Conservation (phyloP, 768 basidiomycete species). For the Dioszegia aurantiaca region DNA sequence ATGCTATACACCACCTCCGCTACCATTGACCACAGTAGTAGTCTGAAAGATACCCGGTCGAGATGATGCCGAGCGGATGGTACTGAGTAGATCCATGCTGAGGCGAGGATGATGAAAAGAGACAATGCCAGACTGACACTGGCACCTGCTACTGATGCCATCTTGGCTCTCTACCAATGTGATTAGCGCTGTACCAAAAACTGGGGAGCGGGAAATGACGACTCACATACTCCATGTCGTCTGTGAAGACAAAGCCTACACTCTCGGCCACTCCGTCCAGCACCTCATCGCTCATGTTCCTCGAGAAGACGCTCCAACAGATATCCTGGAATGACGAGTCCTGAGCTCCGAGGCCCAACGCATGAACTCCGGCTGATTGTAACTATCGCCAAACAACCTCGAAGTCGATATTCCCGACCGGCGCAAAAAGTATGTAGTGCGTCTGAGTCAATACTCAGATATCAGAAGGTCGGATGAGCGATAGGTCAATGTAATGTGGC, state of each 20-base stretch:
- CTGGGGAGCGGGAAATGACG: background rate
- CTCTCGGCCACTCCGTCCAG: no score
- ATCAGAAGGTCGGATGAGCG: no score
- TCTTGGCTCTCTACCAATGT: background rate
- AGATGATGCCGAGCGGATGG: constrained; percentile 12
- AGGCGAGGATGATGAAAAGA: background rate
- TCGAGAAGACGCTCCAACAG: no score
- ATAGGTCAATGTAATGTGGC: no score
- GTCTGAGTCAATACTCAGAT: no score
- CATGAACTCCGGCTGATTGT: no score
- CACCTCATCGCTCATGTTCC: no score
- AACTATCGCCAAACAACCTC: no score
- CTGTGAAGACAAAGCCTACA: background rate
- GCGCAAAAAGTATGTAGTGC: no score
- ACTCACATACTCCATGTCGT: constrained; percentile 6
- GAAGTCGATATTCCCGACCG: no score
- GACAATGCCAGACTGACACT: background rate
- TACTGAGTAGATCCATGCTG: constrained; percentile 3
- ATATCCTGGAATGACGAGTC: no score
- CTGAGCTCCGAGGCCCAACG: no score
- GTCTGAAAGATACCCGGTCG: constrained; percentile 28
- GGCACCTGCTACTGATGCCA: background rate
- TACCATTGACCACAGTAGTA: constrained; percentile 25
- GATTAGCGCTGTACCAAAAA: background rate
- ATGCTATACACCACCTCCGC: constrained; percentile 27